These are phyloP conservation scores for Epichloe glyceriae DNA, from an alignment of 2,329 filamentous ascomycete species.

Conservation along the genomic window DNA sequence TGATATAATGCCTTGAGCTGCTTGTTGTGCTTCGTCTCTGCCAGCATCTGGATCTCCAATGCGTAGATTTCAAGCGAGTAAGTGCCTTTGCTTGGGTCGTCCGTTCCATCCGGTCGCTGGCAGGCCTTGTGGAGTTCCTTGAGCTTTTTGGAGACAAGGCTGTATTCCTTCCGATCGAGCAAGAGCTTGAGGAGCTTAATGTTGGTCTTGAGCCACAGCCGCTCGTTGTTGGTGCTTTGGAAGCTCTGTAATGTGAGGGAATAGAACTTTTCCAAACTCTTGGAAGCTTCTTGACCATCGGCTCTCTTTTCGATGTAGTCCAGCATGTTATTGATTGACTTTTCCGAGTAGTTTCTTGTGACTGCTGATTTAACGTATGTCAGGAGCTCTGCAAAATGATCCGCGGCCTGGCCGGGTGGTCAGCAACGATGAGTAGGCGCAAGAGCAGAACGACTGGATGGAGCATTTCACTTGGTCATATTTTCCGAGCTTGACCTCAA, in stretches of 20 bases:
- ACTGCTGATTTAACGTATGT: slow-evolving; percentile 96
- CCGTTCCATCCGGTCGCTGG: slow-evolving; percentile 71
- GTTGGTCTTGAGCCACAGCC: slow-evolving; percentile 95
- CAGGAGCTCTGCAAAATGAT: slow-evolving; percentile 88
- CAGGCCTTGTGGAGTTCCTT: slow-evolving; percentile 82
- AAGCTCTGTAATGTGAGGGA: slow-evolving; percentile 87
- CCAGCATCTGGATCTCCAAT: slow-evolving; percentile 97
- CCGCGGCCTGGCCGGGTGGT: slow-evolving; percentile 51
- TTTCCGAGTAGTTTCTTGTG: slow-evolving; percentile 95
- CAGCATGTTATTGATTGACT: slow-evolving; percentile 98
- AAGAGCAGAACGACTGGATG: no score
- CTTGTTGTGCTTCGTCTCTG: slow-evolving; percentile 94
- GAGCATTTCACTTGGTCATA: slow-evolving; percentile 56
- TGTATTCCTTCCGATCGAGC: slow-evolving; percentile 83
- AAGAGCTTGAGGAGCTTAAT: slow-evolving; percentile 90
- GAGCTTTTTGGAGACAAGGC: slow-evolving; percentile 66
- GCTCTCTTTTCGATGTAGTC: slow-evolving; percentile 93
- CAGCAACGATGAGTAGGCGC: slow-evolving; percentile 1
- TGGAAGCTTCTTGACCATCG: slow-evolving; percentile 52
- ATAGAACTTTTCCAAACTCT: slow-evolving; percentile 90
- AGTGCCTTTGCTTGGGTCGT: slow-evolving; percentile 91
- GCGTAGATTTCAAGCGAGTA: slow-evolving; percentile 94
- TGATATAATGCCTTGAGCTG: slow-evolving; percentile 88
- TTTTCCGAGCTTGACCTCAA: slow-evolving; percentile 83
- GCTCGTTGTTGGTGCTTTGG: slow-evolving; percentile 93